These are phyloP conservation scores for Phragmites australis DNA, from an alignment of 176 grass and related monocot genomes.

Conservation along the genomic window DNA sequence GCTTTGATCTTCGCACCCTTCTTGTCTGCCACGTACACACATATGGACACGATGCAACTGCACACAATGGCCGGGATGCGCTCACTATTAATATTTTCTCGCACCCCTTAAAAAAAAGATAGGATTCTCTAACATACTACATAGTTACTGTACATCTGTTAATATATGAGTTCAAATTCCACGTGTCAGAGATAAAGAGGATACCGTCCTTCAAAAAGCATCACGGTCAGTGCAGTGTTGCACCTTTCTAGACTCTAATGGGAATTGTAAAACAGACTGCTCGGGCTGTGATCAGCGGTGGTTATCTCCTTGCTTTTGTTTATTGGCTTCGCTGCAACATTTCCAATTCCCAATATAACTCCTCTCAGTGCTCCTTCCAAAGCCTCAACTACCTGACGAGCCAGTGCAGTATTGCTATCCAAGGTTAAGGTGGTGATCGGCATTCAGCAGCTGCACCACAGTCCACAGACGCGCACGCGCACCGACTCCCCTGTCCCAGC, in stretches of 20 bases:
- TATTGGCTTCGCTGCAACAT: not conserved
- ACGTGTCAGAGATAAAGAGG: too few relatives aligned
- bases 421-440: not conserved
- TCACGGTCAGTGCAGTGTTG: too few relatives aligned
- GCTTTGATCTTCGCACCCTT: not conserved
- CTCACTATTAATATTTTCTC: not conserved
- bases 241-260: too few relatives aligned
- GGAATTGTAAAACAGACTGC: too few relatives aligned
- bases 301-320: too few relatives aligned
- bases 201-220: too few relatives aligned
- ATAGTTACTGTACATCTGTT: too few relatives aligned
- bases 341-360: slow-evolving; percentile 19
- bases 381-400: not conserved
- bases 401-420: not conserved
- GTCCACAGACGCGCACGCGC: not conserved
- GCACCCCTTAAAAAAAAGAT: too few relatives aligned
- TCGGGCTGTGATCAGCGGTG: too few relatives aligned
- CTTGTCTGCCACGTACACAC: not conserved
- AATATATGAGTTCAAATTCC: too few relatives aligned
- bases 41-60: not conserved
- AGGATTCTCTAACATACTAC: too few relatives aligned
- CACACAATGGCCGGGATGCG: not conserved
- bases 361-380: not conserved
- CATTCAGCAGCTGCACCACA: not conserved
- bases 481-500: slow-evolving; percentile 21